Percentiles rank a stretch among this genome's conserved stretches.
phyloP scores from a whole-genome alignment of 768 basidiomycete species.

The Hygrophorus russula region DNA sequence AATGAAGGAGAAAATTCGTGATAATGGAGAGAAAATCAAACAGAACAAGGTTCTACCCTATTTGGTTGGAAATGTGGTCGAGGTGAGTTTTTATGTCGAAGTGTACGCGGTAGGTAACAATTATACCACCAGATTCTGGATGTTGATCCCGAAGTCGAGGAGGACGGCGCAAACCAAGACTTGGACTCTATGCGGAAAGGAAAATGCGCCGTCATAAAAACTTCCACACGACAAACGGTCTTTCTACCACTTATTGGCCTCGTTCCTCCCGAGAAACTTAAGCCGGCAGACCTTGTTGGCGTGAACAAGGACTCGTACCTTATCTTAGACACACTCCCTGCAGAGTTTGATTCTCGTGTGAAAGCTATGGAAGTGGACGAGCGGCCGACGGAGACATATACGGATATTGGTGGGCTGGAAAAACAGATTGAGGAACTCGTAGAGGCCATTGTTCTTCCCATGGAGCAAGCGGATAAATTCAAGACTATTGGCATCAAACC shows the following conservation, averaged over 20 bases:
- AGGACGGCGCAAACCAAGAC: slow-evolving; percentile 93
- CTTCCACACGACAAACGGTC: slow-evolving; percentile 95
- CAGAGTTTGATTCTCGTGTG: slow-evolving; percentile 95
- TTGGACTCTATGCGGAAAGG: slow-evolving; percentile 93
- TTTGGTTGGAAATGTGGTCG: slow-evolving; percentile 94
- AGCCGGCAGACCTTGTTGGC: slow-evolving; percentile 90
- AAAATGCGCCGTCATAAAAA: slow-evolving; percentile 98
- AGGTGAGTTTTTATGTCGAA: slow-evolving; percentile 41
- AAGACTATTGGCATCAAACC: slow-evolving; percentile 97
- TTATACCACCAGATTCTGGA: slow-evolving; percentile 65
- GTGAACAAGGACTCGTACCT: slow-evolving; percentile 99
- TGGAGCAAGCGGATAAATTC: slow-evolving; percentile 98
- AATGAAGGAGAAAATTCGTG: slow-evolving; percentile 98
- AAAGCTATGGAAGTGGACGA: slow-evolving; percentile 99
- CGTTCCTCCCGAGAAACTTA: slow-evolving; percentile 84
- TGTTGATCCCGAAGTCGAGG: slow-evolving; percentile 86
- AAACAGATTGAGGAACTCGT: slow-evolving; percentile 99
- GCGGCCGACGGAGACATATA: slow-evolving; percentile 92
- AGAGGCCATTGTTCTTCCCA: slow-evolving; percentile 95
- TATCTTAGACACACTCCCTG: slow-evolving; percentile 88
- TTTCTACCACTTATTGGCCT: slow-evolving; percentile 98
- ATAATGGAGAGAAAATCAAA: slow-evolving; percentile 97
- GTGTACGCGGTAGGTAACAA: not conserved
- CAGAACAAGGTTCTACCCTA: slow-evolving; percentile 99
- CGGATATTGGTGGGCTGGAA: slow-evolving; percentile 95